Conservation (phyloP, 331 rosid genomes). For the Ulmus americana region DNA sequence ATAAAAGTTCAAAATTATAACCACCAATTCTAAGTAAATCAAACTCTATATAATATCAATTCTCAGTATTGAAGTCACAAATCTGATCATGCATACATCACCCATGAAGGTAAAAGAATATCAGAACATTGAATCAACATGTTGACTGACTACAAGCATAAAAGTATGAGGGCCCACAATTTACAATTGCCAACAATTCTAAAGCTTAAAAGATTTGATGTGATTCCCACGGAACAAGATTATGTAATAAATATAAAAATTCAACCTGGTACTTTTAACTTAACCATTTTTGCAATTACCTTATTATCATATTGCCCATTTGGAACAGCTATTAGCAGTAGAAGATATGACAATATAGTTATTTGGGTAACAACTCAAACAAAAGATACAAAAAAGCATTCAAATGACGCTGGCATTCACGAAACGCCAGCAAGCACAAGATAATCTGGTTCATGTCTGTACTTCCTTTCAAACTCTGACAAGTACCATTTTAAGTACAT, state of each 20-base stretch:
- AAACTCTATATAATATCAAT: background rate
- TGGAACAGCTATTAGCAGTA: background rate
- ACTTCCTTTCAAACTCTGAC: background rate
- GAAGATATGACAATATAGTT: background rate
- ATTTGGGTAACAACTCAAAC: background rate
- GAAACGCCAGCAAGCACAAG: background rate
- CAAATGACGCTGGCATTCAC: background rate
- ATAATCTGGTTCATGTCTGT: background rate
- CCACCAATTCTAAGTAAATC: background rate
- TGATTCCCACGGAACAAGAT: background rate
- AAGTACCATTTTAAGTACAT: background rate
- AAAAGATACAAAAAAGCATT: background rate
- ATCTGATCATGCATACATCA: background rate
- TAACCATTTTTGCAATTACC: background rate
- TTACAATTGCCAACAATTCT: background rate
- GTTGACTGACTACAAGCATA: background rate
- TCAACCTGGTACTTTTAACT: background rate
- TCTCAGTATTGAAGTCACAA: background rate
- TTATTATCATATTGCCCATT: background rate
- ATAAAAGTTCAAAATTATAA: background rate
- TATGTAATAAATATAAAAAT: background rate
- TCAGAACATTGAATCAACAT: background rate
- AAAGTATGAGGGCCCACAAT: background rate
- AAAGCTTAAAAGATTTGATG: background rate
- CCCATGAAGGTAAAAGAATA: background rate